A percentile compares a stretch with the other conserved stretches of the same genome.
Conservation (phyloP, 805 yeast species). For the Teunomyces panamensis region DNA sequence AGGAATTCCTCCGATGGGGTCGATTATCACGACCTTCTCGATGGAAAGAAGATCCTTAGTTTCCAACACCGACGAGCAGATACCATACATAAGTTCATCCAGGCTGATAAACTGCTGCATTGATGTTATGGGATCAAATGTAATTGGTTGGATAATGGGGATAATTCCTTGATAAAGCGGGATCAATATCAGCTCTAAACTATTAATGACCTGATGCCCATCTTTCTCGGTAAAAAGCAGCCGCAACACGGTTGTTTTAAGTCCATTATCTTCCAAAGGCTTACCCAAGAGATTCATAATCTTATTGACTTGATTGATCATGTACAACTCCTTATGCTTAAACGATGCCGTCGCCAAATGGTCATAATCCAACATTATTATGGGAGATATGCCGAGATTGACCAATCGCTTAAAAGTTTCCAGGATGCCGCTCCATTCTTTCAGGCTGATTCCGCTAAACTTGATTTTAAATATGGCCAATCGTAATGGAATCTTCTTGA, state of each 20-base stretch:
- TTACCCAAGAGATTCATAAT: constrained; percentile 22
- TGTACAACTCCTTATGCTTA: constrained; percentile 28
- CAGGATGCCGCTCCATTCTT: constrained; percentile 47
- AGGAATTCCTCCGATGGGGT: constrained; percentile 87
- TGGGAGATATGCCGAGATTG: constrained; percentile 70
- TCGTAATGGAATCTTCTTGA: constrained; percentile 44
- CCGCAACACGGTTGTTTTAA: constrained; percentile 25
- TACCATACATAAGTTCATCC: constrained; percentile 20
- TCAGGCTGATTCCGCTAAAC: constrained; percentile 28
- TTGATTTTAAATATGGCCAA: constrained; percentile 57
- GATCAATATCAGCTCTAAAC: constrained; percentile 32
- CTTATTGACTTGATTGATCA: constrained; percentile 31
- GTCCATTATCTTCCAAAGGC: constrained; percentile 13
- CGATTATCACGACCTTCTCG: constrained; percentile 80
- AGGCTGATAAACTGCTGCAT: constrained; percentile 25
- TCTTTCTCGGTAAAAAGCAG: constrained; percentile 20
- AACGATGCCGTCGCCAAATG: constrained; percentile 22
- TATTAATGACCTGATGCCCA: constrained; percentile 12
- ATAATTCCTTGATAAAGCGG: constrained; percentile 45
- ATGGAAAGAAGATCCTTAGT: constrained; percentile 45
- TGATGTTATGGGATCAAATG: constrained; percentile 8
- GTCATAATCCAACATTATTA: constrained; percentile 42
- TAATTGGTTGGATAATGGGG: constrained; percentile 66
- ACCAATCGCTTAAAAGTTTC: constrained; percentile 54
- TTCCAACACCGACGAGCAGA: constrained; percentile 22